A percentile compares a stretch with the other conserved stretches of the same genome.
Conservation (phyloP, 1,284 basidiomycete genomes). For the Dichomitus squalens region DNA sequence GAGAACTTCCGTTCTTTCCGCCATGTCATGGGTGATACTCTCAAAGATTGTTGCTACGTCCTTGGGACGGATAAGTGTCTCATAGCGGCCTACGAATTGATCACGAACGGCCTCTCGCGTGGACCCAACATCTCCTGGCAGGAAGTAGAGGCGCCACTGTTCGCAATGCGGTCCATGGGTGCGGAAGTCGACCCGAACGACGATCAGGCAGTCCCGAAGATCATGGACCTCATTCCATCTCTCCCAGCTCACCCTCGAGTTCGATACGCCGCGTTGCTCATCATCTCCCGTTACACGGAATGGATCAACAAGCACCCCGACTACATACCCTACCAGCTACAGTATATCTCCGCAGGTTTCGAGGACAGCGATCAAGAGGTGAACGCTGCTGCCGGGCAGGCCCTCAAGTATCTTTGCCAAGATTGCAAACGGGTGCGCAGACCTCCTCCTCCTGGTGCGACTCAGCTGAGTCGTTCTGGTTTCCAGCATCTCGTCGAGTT, state of each 20-base stretch:
- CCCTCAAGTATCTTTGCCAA: constrained; percentile 95
- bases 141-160: constrained; percentile 96
- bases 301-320: constrained; percentile 93
- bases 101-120: constrained; percentile 71
- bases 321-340: constrained; percentile 85
- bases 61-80: constrained; percentile 89
- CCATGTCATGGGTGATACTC: constrained; percentile 98
- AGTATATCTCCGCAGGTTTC: constrained; percentile 93
- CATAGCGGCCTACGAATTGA: constrained; percentile 78
- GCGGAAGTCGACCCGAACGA: constrained; percentile 89
- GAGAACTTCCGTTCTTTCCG: constrained; percentile 96
- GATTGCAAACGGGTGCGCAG: constrained; percentile 83
- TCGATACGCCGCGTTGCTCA: constrained; percentile 93
- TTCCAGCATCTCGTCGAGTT: constrained; percentile 87
- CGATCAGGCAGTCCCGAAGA: constrained; percentile 86
- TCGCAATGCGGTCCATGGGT: constrained; percentile 98
- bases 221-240: constrained; percentile 92
- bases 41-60: constrained; percentile 98
- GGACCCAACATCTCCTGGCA: constrained; percentile 79
- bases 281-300: constrained; percentile 95
- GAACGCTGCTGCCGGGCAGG: constrained; percentile 92
- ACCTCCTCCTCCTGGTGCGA: constrained; percentile 1
- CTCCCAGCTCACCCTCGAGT: constrained; percentile 92
- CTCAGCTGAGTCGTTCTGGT: constrained; percentile 9
- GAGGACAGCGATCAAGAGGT: constrained; percentile 82